Evolutionary conservation across 371 early-diverging fungal species (phyloP), one percentile per base, ranked within the genome.

Genomic region (Mortierella sp.): DNA sequence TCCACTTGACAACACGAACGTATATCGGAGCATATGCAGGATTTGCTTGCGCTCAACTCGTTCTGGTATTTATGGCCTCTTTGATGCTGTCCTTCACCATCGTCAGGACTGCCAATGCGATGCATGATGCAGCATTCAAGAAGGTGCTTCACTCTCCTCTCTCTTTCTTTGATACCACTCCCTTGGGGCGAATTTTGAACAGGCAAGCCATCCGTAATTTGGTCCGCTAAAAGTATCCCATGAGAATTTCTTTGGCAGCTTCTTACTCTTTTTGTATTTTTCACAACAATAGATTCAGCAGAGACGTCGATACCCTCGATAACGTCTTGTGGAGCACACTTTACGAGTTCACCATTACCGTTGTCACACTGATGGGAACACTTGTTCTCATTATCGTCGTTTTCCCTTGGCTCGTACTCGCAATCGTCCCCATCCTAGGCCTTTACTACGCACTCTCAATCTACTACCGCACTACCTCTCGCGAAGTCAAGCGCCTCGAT

Each of bases 221-320:
- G 24, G 6, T 26, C 54, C 54, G 54, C 54, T 26, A 22, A 54
- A 54, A 5, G 26, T 26, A 9, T 11, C 3, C 18, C 5, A 54
- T 26, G 10, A 54, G 49, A 40, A 9, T 40, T 40, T 9, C 1
- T 14, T 40, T 40, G 2, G 14, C 43, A 40, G 43, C 9, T 40
- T 5, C 49, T 47, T 14, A 47, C 54, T 26, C 54, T 26, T 54
- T 54, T 9, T 51, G 3, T 51, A 11, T 51, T 51, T 51, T 26
- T 14, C 49, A 18, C 14, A 47, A 18, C 32, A 24, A 51, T 96
- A 77, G 84, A 64, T 84, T 84, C 73, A 90, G 92, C 67, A 92
- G 94, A 73, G 98, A 98, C 78, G 92, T 95, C 69, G 94, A 94
- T 64, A 87, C 91, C 0, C 83, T 97, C 6, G 97, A 97, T 70